These are phyloP conservation scores for Kalaharituber pfeilii DNA, from an alignment of 2,329 filamentous ascomycete species.

Conservation along the genomic window DNA sequence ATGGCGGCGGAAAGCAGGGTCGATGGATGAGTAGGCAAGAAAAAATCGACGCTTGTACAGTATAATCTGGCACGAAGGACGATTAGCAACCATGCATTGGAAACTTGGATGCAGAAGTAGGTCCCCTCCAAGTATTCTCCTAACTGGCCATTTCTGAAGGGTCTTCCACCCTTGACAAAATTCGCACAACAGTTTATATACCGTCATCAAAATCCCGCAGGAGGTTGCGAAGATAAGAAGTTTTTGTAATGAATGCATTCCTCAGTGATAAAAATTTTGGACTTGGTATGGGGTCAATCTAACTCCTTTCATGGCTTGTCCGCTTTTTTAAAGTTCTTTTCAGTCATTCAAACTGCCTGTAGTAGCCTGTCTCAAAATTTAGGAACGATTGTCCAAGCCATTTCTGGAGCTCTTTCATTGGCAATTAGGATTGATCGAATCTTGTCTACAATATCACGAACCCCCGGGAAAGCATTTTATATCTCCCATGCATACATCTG, in stretches of 20 bases:
- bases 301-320: no score
- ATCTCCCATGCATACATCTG: neutral
- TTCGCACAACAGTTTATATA: slow-evolving; percentile 16
- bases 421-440: slow-evolving; percentile 17
- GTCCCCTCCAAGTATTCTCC: neutral
- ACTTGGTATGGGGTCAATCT: no score
- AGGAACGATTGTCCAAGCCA: slow-evolving; percentile 11
- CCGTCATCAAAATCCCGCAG: slow-evolving; percentile 15
- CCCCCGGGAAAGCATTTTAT: slow-evolving; percentile 18
- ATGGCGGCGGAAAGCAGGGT: neutral
- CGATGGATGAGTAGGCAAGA: neutral
- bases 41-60: slow-evolving; percentile 6
- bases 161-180: slow-evolving; percentile 18
- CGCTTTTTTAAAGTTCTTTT: no score
- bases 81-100: no score
- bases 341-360: no score
- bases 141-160: neutral
- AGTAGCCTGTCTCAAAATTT: no score
- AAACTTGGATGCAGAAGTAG: no score
- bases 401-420: slow-evolving; percentile 14
- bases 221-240: slow-evolving; percentile 9
- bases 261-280: slow-evolving; percentile 19
- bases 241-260: slow-evolving; percentile 17
- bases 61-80: no score
- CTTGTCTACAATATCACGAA: slow-evolving; percentile 15